Base-by-base conservation (phyloP, 306 rosid genomes). In the Carpinus fangiana region DNA sequence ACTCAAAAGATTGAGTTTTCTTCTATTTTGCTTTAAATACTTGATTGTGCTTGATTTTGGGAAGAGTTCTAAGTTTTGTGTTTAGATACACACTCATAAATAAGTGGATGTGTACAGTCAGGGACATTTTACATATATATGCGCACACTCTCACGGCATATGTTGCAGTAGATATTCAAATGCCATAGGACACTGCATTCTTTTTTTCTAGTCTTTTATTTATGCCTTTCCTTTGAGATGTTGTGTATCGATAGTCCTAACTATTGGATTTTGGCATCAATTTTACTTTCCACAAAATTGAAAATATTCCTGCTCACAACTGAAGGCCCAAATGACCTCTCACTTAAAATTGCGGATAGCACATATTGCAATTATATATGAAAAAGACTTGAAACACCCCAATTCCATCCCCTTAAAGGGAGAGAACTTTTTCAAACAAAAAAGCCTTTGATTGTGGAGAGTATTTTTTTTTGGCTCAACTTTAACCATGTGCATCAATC, bases 401-500 rank as follows among this genome's bases (percentile, higher is more conserved):
- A 10, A 59, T 59, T 59, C 7, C 65, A 1, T 8, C 13, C 65
- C 17, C 2, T 21, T 23, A 10, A 23, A 46, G 36, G 48, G 21
- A 0, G 20, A 7, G 18, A 10, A 10, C 41, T 61, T 82, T 69
- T 74, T 46, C 48, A 66, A 59, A 46, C 73, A 16, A 8, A 67
- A 78, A 86, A 86, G 84, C 82, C 82, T 50, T 62, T 54, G 76
- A 84, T 81, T 55, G 54, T 1, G 82, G 76, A 23, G 23, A 45
- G 61, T 54, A 31, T 36, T 41, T 3, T 41, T 21, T 46, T 66
- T 31, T 23, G 26, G 34, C 47, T 45, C 8, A 11, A 17, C 72
- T 56, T 65, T 50, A 21, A 59, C 18, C 78, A 73, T 34, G 77
- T 51, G 82, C 79, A 52, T 31, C 14, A 3, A 3, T 34, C 48